Conservation (phyloP, 2,329 filamentous ascomycete genomes). For the Aspergillus fructus region DNA sequence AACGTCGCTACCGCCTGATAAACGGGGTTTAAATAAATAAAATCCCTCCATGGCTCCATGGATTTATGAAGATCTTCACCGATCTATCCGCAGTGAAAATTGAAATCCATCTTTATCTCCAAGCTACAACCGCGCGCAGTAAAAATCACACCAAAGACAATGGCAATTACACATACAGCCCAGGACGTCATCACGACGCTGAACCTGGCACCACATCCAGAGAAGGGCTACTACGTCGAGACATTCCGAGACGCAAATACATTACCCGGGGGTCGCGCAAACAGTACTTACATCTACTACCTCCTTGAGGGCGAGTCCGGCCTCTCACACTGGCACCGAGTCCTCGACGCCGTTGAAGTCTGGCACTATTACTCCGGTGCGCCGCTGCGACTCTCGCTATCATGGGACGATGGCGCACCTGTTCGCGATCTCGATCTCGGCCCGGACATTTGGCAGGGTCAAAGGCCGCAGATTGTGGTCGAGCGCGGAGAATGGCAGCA, state of each 20-base stretch:
- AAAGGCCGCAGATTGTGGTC: conserved; percentile 3
- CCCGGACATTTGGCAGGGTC: neutral
- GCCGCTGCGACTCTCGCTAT: neutral
- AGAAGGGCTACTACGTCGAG: conserved; percentile 6
- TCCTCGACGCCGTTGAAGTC: conserved; percentile 3
- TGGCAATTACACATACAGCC: neutral
- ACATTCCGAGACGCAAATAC: neutral
- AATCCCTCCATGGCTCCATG: too few species aligned
- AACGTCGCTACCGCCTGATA: too few species aligned
- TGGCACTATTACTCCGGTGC: conserved; percentile 5
- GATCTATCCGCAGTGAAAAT: neutral
- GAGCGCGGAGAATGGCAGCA: conserved; percentile 4
- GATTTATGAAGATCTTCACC: too few species aligned
- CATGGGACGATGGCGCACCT: neutral
- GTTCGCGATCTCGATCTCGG: conserved; percentile 1
- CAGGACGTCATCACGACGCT: neutral
- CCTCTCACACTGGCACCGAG: neutral
- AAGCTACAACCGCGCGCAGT: neutral
- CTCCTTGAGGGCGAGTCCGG: neutral
- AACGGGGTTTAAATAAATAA: too few species aligned
- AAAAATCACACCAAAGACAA: neutral
- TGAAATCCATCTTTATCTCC: neutral
- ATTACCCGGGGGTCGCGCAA: neutral
- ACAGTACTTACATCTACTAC: conserved; percentile 4
- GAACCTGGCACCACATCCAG: neutral